phyloP scores from a whole-genome alignment of 2,329 filamentous ascomycete species.

The Lecanicillium sp. region DNA sequence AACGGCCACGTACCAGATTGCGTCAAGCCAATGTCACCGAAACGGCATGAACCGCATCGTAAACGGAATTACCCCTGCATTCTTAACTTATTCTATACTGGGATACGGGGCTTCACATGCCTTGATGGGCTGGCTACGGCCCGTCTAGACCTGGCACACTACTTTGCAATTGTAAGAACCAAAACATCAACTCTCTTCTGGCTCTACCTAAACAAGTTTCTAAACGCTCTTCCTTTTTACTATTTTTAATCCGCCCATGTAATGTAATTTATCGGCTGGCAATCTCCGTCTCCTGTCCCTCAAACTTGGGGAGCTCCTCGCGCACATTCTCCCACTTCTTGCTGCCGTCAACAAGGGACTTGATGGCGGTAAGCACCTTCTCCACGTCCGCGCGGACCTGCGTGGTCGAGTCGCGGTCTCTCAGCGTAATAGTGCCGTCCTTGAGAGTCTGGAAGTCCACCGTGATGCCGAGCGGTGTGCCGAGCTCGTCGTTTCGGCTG shows the following conservation, averaged over 20 bases:
- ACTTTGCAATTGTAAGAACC: too few species aligned
- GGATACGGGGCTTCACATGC: too few species aligned
- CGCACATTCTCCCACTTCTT: constrained; percentile 64
- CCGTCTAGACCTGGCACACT: too few species aligned
- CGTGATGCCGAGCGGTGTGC: constrained; percentile 88
- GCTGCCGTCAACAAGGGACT: constrained; percentile 38
- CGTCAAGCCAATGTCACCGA: too few species aligned
- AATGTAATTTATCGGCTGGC: constrained; percentile 21
- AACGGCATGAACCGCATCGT: too few species aligned
- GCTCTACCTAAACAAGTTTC: not conserved
- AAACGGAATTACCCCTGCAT: too few species aligned
- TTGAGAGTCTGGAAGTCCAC: constrained; percentile 93
- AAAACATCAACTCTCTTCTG: too few species aligned
- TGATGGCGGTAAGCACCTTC: constrained; percentile 69
- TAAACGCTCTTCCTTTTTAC: not conserved
- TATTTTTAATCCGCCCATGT: not conserved
- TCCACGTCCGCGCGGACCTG: constrained; percentile 82
- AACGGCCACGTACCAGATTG: too few species aligned
- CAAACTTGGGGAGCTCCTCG: constrained; percentile 74
- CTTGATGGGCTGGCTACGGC: too few species aligned
- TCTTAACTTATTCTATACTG: too few species aligned
- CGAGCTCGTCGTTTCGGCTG: constrained; percentile 89
- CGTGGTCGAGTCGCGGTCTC: constrained; percentile 83
- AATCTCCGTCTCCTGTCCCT: constrained; percentile 60
- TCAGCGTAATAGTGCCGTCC: constrained; percentile 77